These are phyloP conservation scores for Gracilariopsis chorda DNA, from an alignment of 23 red algal genomes.

Conservation along the genomic window DNA sequence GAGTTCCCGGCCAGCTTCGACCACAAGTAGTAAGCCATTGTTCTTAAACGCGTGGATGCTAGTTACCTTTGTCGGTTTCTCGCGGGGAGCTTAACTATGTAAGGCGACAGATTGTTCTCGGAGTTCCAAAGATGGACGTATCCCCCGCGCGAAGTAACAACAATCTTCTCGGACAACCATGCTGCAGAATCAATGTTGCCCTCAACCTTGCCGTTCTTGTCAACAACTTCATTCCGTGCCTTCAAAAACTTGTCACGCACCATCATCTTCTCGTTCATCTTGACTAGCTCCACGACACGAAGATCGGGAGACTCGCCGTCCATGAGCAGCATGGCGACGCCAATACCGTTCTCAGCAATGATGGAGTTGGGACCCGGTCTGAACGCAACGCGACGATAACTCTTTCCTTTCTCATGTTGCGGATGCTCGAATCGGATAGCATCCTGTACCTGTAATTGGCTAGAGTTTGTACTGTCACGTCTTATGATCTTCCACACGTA, in stretches of 20 bases:
- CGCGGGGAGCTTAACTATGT: constrained; percentile 34
- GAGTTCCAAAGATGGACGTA: constrained; percentile 57
- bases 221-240: constrained; percentile 20
- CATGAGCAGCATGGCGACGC: constrained; percentile 64
- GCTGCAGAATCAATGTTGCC: constrained; percentile 34
- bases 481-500: constrained; percentile 68
- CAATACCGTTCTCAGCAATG: constrained; percentile 62
- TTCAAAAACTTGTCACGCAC: constrained; percentile 59
- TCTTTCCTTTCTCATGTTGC: constrained; percentile 42
- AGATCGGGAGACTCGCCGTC: constrained; percentile 53
- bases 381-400: constrained; percentile 51
- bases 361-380: constrained; percentile 52
- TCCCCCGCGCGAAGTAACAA: constrained; percentile 55
- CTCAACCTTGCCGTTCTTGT: constrained; percentile 9
- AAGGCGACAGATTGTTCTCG: constrained; percentile 25
- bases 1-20: constrained; percentile 25
- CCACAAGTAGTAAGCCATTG: constrained; percentile 19
- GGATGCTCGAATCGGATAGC: constrained; percentile 66
- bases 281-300: constrained; percentile 57
- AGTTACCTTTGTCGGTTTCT: constrained; percentile 31
- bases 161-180: constrained; percentile 58
- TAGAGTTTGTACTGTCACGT: not conserved
- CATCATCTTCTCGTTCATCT: constrained; percentile 79
- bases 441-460: constrained; percentile 32
- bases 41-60: constrained; percentile 8